Evolutionary conservation across 2,329 filamentous ascomycete species (phyloP).

Genomic region (Rachicladosporium sp.): DNA sequence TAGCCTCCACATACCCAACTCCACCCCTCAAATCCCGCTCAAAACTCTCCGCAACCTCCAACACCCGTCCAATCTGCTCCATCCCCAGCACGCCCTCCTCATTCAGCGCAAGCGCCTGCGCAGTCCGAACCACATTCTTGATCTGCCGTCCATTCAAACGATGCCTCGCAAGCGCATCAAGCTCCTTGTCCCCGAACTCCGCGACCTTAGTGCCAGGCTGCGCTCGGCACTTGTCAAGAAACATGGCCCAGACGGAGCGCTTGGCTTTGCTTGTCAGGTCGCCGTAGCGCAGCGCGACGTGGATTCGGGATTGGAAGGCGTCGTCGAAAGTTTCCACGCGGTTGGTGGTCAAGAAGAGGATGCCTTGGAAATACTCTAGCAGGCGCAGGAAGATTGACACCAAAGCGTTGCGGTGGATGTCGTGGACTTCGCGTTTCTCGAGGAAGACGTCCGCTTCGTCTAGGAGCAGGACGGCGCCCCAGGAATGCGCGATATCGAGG

Average conservation of each 20-base stretch:
- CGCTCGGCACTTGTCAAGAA: constrained; percentile 59
- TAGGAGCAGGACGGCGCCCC: constrained; percentile 73
- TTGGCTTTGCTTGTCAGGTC: constrained; percentile 60
- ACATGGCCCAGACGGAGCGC: constrained; percentile 71
- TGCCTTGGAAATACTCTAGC: constrained; percentile 85
- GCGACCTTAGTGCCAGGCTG: constrained; percentile 50
- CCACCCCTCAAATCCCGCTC: constrained; percentile 74
- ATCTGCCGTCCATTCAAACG: constrained; percentile 64
- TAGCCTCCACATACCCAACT: constrained; percentile 66
- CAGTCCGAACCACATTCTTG: constrained; percentile 76
- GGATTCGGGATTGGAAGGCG: constrained; percentile 78
- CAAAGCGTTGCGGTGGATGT: constrained; percentile 73
- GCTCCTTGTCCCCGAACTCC: constrained; percentile 54
- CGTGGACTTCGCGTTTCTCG: constrained; percentile 69
- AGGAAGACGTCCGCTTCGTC: constrained; percentile 81
- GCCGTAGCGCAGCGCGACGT: constrained; percentile 72
- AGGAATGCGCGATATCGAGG: constrained; percentile 71
- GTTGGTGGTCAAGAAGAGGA: constrained; percentile 81
- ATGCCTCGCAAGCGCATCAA: constrained; percentile 52
- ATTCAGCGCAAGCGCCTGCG: constrained; percentile 69
- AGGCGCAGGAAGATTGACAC: constrained; percentile 79
- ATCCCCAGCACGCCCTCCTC: constrained; percentile 60
- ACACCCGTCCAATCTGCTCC: constrained; percentile 66
- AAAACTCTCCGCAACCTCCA: constrained; percentile 76
- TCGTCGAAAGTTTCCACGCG: constrained; percentile 81